A percentile compares a stretch with the other conserved stretches of the same genome.
Conservation (phyloP, 1,284 basidiomycete genomes). For the Trametes polyzona region DNA sequence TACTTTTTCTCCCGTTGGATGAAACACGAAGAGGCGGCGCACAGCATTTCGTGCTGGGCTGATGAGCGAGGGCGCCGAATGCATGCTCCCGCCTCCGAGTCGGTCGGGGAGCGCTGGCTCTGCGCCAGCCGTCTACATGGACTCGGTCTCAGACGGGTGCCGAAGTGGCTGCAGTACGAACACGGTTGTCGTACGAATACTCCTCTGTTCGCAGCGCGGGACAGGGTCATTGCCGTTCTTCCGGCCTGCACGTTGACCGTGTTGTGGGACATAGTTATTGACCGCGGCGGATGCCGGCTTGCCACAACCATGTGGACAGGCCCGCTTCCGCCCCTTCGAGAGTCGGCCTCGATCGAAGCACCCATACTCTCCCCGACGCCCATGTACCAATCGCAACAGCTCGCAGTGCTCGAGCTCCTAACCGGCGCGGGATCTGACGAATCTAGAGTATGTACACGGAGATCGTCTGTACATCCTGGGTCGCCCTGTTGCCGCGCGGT, state of each 20-base stretch:
- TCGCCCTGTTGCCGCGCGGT: neutral
- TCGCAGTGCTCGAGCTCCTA: neutral
- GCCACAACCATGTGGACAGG: constrained; percentile 1
- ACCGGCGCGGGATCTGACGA: constrained; percentile 3
- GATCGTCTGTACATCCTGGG: neutral
- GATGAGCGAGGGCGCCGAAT: neutral
- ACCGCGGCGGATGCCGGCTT: constrained; percentile 9
- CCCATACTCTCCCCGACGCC: neutral
- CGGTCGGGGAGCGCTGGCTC: neutral
- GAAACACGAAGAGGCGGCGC: neutral
- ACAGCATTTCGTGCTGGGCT: neutral
- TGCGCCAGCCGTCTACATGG: neutral
- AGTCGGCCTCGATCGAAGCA: neutral
- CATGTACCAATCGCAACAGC: neutral
- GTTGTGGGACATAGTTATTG: neutral
- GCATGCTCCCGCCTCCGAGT: neutral
- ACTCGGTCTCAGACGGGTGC: constrained; percentile 2
- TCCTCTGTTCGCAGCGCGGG: neutral
- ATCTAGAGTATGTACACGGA: constrained; percentile 5
- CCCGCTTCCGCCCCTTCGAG: constrained; percentile 3
- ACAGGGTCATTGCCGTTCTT: neutral
- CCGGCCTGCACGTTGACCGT: neutral
- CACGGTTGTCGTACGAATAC: neutral
- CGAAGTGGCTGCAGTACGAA: neutral
- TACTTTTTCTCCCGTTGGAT: neutral